Evolutionary conservation across 805 yeast genomes (phyloP), one percentile per base, ranked within the genome.

Genomic region (Pichia manshurica): DNA sequence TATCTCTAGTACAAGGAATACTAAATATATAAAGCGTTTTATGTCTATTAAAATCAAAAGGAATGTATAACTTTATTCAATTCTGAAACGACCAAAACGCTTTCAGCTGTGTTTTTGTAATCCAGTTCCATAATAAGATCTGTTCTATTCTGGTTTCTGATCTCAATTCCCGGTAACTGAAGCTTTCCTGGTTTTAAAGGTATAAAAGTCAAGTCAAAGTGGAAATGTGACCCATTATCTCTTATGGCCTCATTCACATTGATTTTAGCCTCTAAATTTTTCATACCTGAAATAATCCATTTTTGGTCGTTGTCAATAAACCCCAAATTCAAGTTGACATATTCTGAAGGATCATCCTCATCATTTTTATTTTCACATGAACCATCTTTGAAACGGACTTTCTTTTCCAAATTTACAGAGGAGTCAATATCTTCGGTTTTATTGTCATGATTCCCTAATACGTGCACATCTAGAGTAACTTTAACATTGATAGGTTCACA

Each of bases 201-300:
- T 15, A 87, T 73, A 51, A 90, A 63, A 3, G 74, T 66, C 16
- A 89, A 49, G 16, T 72, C 62, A 33, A 71, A 55, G 4, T 55
- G 53, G 38, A 54, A 60, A 2, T 35, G 33, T 17, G 45, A 40
- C 10, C 55, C 56, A 3, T 42, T 34, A 10, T 45, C 42, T 3
- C 34, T 45, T 6, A 45, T 38, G 3, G 50, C 48, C 9, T 50
- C 51, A 9, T 47, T 44, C 10, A 61, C 42, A 34, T 51, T 48
- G 23, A 63, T 36, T 13, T 63, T 68, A 5, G 74, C 63, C 2
- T 68, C 60, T 51, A 88, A 76, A 10, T 69, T 60, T 50, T 79
- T 79, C 51, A 76, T 71, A 0, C 98, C 98, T 5, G 87, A 79
- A 4, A 89, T 67, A 3, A 88, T 60, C 98, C 98, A 91, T 45